These are phyloP conservation scores for Bruguiera hainesii DNA, from an alignment of 441 rosid species.

Conservation along the genomic window DNA sequence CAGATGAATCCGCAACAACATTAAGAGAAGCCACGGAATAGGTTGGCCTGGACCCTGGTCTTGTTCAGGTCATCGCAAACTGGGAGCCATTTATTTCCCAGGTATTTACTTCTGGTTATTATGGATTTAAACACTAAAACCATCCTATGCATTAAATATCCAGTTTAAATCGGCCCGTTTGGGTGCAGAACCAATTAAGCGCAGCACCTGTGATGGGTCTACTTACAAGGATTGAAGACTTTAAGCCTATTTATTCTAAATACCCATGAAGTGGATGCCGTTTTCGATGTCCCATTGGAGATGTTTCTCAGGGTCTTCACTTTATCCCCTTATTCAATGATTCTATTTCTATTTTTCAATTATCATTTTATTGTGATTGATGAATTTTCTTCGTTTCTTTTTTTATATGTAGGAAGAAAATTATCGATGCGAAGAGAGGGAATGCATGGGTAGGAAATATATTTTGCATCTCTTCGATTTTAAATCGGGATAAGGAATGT, in stretches of 20 bases:
- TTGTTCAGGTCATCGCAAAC: conserved; percentile 30
- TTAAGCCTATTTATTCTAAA: conserved; percentile 24
- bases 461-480: conserved; percentile 23
- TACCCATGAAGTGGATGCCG: conserved; percentile 31
- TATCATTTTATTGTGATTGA: neutral
- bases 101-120: conserved; percentile 1
- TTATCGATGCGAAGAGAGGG: conserved; percentile 29
- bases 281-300: conserved; percentile 35
- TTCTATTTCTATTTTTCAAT: neutral
- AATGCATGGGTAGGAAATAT: conserved; percentile 33
- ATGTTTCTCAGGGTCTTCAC: conserved; percentile 34
- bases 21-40: conserved; percentile 42
- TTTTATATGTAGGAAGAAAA: conserved; percentile 25
- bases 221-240: conserved; percentile 24
- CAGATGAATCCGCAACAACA: conserved; percentile 33
- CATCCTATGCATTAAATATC: neutral
- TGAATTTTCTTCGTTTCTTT: no score
- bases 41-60: conserved; percentile 36
- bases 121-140: neutral
- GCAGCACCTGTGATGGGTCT: conserved; percentile 38
- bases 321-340: neutral
- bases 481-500: conserved; percentile 11
- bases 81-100: conserved; percentile 34
- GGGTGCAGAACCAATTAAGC: conserved; percentile 27
- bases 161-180: neutral